Base-by-base conservation (phyloP, 306 rosid species). In the Inga oerstediana region DNA sequence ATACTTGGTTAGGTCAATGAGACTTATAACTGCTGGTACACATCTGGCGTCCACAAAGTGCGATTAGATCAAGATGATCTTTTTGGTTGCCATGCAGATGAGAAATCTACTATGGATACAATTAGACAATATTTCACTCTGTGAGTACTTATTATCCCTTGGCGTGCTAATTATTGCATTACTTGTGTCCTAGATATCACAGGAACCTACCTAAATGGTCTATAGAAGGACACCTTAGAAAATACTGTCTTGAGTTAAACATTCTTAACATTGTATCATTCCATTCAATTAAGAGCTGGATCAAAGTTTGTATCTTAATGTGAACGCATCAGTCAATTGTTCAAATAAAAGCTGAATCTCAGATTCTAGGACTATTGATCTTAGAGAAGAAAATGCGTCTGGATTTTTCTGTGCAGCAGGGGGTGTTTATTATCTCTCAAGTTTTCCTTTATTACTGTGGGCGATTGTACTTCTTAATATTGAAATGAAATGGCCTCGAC, bases 11-110 rank as follows among this genome's bases (percentile, higher is more conserved):
- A 96, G 99, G 92, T 93, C 86, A 96, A 96, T 54, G 90, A 88
- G 87, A 93, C 94, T 69, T 96, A 96, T 76, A 81, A 89, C 85
- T 96, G 99, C 84, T 92, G 96, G 98, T 90, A 96, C 91, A 86
- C 94, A 46, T 89, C 92, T 85, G 97, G 97, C 72, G 81, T 90
- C 83, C 85, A 96, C 76, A 87, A 89, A 92, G 98, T 96, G 75
- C 91, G 79, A 83, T 86, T 96, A 75, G 85, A 88, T 87, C 85
- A 88, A 75, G 88, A 92, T 79, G 93, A 91, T 43, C 84, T 92
- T 80, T 96, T 91, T 70, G 81, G 92, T 81, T 96, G 99, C 87
- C 93, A 82, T 85, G 94, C 94, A 35, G 87, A 89, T n/a, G 92
- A 91, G 83, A 92, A 90, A 41, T 89, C 97, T 77, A 61, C 88